A percentile compares a stretch with the other conserved stretches of the same genome.
Evolutionary conservation across 2,329 filamentous ascomycete species (phyloP).

Genomic region (Aspergillus unguis): DNA sequence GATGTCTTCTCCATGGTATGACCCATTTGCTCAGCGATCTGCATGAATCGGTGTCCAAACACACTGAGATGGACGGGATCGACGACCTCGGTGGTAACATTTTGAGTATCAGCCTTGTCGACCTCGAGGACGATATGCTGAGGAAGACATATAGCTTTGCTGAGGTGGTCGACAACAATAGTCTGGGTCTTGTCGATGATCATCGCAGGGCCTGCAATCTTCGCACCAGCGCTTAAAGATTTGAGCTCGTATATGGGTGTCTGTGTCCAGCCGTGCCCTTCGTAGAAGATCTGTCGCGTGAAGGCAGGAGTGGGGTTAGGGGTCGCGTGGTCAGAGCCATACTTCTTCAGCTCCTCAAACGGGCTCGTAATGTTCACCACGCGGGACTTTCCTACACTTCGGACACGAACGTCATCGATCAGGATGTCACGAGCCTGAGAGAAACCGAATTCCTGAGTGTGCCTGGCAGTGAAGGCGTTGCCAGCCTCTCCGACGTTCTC

Average conservation of each 20-base stretch:
- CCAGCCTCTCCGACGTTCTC: constrained; percentile 37
- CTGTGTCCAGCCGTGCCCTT: constrained; percentile 23
- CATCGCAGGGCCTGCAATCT: constrained; percentile 67
- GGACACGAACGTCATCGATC: constrained; percentile 81
- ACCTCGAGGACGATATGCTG: constrained; percentile 41
- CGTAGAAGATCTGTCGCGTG: constrained; percentile 37
- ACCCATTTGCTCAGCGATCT: constrained; percentile 60
- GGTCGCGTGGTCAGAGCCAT: constrained; percentile 52
- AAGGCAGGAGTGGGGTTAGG: constrained; percentile 52
- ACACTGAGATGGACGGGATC: constrained; percentile 56
- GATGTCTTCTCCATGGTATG: constrained; percentile 55
- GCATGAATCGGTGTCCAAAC: constrained; percentile 58
- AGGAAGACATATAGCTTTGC: constrained; percentile 68
- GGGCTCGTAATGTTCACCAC: constrained; percentile 52
- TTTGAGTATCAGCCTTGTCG: constrained; percentile 9
- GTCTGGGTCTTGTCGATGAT: constrained; percentile 74
- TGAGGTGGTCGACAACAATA: constrained; percentile 78
- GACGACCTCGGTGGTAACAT: constrained; percentile 48
- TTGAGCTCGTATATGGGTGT: constrained; percentile 29
- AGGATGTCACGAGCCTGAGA: constrained; percentile 74
- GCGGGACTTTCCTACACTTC: constrained; percentile 70
- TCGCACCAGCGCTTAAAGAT: constrained; percentile 27
- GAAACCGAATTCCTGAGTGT: constrained; percentile 90
- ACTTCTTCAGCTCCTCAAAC: constrained; percentile 62
- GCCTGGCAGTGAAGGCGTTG: constrained; percentile 67